Conservation (phyloP, 495 filamentous ascomycete species). For the Aspergillus sclerotioniger region DNA sequence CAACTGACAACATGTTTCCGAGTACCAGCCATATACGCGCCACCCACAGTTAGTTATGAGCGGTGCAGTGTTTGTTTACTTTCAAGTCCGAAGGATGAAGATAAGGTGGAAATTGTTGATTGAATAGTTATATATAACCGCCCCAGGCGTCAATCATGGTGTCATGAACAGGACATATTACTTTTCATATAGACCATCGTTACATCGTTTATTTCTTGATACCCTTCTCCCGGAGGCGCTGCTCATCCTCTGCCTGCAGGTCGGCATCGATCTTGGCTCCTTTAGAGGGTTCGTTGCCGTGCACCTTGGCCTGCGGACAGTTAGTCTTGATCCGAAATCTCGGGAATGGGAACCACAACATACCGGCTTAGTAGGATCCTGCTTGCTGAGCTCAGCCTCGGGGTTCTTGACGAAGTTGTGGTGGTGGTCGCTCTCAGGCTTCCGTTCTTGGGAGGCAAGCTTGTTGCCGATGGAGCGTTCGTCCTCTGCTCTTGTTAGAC, state of each 20-base stretch:
- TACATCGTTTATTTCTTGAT: conserved; percentile 35
- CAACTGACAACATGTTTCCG: too few species aligned
- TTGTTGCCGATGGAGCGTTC: conserved; percentile 76
- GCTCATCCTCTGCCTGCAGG: conserved; percentile 67
- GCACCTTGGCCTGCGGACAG: conserved; percentile 56
- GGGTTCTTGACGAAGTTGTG: conserved; percentile 41
- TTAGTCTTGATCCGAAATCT: not conserved
- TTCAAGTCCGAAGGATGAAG: not conserved
- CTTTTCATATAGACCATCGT: not conserved
- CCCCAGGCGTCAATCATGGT: not conserved
- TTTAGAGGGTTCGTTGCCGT: conserved; percentile 68
- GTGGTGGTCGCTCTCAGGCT: conserved; percentile 29
- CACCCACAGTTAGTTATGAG: too few species aligned
- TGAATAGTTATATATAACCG: not conserved
- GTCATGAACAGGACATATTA: not conserved
- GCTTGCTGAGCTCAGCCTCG: conserved; percentile 58
- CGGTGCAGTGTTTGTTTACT: not conserved
- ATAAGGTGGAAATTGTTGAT: not conserved
- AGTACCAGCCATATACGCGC: too few species aligned
- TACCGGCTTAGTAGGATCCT: conserved; percentile 69
- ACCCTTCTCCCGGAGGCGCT: conserved; percentile 61
- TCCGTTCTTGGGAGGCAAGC: conserved; percentile 58
- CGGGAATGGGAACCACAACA: conserved; percentile 21
- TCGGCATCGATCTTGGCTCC: conserved; percentile 72
- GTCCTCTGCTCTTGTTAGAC: conserved; percentile 56